Percentiles rank a stretch among this genome's conserved stretches.
Conservation (phyloP, 2,329 filamentous ascomycete genomes). For the Talaromyces sp. region DNA sequence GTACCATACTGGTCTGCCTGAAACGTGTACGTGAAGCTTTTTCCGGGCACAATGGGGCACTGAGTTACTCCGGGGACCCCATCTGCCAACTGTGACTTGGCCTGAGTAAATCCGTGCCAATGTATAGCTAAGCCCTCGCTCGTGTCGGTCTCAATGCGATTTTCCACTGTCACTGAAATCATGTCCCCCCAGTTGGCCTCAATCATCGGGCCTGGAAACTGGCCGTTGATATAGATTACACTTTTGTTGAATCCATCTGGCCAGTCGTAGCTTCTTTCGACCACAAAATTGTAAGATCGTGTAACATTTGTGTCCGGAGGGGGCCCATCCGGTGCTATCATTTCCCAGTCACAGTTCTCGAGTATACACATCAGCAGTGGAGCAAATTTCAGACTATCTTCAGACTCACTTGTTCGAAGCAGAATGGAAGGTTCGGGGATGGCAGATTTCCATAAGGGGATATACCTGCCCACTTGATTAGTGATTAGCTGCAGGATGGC, state of each 20-base stretch:
- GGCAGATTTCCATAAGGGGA: neutral
- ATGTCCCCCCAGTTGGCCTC: conserved; percentile 29
- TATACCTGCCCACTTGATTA: neutral
- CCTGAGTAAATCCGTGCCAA: conserved; percentile 41
- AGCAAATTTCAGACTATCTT: neutral
- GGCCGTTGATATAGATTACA: conserved; percentile 27
- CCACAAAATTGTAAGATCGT: neutral
- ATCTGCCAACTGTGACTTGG: conserved; percentile 39
- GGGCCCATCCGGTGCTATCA: neutral
- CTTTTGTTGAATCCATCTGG: conserved; percentile 23
- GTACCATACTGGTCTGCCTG: conserved; percentile 38
- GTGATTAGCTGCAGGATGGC: neutral
- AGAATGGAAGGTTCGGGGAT: neutral
- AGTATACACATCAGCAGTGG: neutral
- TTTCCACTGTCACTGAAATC: conserved; percentile 21
- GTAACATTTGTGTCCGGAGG: neutral
- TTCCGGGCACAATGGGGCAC: conserved; percentile 44
- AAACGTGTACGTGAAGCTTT: conserved; percentile 40
- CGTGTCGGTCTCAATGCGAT: neutral
- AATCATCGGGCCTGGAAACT: conserved; percentile 30
- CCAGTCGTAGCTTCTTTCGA: neutral
- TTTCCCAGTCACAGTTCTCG: neutral
- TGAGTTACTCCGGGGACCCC: conserved; percentile 44
- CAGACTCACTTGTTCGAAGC: neutral
- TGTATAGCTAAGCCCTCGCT: conserved; percentile 26